These are phyloP conservation scores for Euphorbia corollata DNA, from an alignment of 441 rosid genomes.

Conservation along the genomic window DNA sequence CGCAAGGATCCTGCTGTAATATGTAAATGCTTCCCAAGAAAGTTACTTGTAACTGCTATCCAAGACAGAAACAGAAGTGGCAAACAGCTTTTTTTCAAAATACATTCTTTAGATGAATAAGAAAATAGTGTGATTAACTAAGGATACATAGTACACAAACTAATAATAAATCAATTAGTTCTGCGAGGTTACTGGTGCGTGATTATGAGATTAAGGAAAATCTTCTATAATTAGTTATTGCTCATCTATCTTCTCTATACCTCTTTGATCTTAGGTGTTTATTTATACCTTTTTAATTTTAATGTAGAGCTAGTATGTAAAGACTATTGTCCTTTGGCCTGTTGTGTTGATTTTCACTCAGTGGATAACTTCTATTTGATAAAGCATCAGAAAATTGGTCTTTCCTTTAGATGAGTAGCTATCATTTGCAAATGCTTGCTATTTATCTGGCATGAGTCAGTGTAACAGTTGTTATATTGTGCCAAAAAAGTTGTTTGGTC, in stretches of 20 bases:
- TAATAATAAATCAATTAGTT: neutral
- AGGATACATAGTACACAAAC: neutral
- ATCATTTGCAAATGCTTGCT: neutral
- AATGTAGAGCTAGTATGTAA: neutral
- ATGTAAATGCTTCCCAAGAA: neutral
- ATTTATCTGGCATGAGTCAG: neutral
- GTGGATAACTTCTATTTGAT: slow-evolving; percentile 5
- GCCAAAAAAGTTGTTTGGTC: neutral
- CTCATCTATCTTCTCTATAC: neutral
- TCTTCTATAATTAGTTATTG: neutral
- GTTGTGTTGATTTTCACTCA: slow-evolving; percentile 1
- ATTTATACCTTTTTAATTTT: neutral
- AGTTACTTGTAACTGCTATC: neutral
- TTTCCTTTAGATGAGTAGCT: neutral
- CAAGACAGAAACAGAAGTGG: neutral
- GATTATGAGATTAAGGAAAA: neutral
- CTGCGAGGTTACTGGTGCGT: neutral
- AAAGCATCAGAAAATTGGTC: neutral
- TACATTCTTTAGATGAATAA: neutral
- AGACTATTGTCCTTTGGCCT: neutral
- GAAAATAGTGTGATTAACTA: neutral
- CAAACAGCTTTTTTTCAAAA: neutral
- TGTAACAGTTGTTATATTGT: neutral
- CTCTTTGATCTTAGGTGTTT: neutral
- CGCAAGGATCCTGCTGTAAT: neutral